Evolutionary conservation across 2,329 filamentous ascomycete species (phyloP), one percentile per base, ranked within the genome.

Genomic region (Botryotinia globosa): DNA sequence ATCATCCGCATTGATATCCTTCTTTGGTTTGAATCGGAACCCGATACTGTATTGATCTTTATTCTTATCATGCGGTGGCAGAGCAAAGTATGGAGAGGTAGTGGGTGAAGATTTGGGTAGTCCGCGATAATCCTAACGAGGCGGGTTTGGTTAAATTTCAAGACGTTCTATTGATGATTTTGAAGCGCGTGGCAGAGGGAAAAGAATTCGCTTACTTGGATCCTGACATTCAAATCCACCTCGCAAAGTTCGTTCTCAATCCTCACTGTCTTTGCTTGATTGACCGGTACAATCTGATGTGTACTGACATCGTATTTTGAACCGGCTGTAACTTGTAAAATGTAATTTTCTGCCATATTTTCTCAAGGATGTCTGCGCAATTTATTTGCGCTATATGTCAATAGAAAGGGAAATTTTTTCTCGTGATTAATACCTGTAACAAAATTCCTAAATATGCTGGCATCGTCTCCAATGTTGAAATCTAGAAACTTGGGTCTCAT

Each of bases 31-130:
- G 81, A 98, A 93, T 63, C 88, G 87, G 80, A 97, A 91, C 45
- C 89, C 87, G 78, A 98, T 94, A 78, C 90, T 93, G 85, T 98
- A 98, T 80, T 94, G 92, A 82, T 98, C 94, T 69, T 85, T 82
- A 76, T 87, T 87, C 75, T 86, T 84, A 34, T 84, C 84, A 81
- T 97, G 94, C 29, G 88, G 86, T 9, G 90, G 87, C 9, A 88
- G 83, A 22, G 86, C 84, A 85, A 98, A 98, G 84, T 98, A 98
- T 1, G 90, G 83, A 14, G 91, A 92, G 0, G 91, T 91, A 6
- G 83, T 79, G 0, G 93, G 92, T 1, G 92, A 93, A 76, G 84
- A 82, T 63, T 85, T 83, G 1, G 94, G 93, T n/a, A 95, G 86
- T n/a, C 94, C 92, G 37, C 81, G 80, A 80, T 89, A 90, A 77